phyloP scores from a whole-genome alignment of 2,329 filamentous ascomycete genomes.

The Alternaria viburni region DNA sequence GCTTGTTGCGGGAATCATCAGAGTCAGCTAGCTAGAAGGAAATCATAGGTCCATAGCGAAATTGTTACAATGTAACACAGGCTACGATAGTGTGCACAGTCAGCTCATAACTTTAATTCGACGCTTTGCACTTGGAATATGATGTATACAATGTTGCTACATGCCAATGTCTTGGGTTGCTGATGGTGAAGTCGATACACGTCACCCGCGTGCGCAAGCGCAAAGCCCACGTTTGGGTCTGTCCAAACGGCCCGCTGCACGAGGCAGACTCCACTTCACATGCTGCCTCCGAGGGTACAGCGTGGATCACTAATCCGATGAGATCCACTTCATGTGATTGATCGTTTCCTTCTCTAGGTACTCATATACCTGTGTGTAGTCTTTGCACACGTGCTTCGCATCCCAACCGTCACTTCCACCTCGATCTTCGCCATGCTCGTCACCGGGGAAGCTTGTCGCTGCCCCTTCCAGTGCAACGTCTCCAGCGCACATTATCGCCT shows the following conservation, averaged over 20 bases:
- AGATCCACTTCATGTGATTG: slow-evolving; percentile 41
- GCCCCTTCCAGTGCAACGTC: slow-evolving; percentile 44
- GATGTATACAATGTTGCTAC: not conserved
- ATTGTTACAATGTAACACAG: not conserved
- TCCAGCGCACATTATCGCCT: slow-evolving; percentile 43
- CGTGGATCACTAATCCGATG: slow-evolving; percentile 12
- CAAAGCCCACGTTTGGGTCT: not conserved
- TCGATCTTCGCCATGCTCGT: slow-evolving; percentile 30
- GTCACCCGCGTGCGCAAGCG: not conserved
- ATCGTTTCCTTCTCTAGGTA: slow-evolving; percentile 38
- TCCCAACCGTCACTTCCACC: slow-evolving; percentile 47
- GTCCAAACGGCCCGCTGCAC: not conserved
- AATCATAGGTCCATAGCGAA: not conserved
- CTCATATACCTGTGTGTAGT: slow-evolving; percentile 38
- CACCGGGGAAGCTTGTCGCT: slow-evolving; percentile 39
- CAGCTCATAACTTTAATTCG: not conserved
- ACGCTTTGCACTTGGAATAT: not conserved
- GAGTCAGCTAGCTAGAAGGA: not conserved
- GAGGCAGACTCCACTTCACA: not conserved
- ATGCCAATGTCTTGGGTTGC: not conserved
- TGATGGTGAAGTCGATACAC: not conserved
- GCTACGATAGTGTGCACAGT: not conserved
- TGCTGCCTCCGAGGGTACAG: not conserved
- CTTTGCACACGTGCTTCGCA: slow-evolving; percentile 42
- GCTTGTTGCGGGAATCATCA: not conserved